These are phyloP conservation scores for Apiospora koreana DNA, from an alignment of 2,329 filamentous ascomycete species.

Conservation along the genomic window DNA sequence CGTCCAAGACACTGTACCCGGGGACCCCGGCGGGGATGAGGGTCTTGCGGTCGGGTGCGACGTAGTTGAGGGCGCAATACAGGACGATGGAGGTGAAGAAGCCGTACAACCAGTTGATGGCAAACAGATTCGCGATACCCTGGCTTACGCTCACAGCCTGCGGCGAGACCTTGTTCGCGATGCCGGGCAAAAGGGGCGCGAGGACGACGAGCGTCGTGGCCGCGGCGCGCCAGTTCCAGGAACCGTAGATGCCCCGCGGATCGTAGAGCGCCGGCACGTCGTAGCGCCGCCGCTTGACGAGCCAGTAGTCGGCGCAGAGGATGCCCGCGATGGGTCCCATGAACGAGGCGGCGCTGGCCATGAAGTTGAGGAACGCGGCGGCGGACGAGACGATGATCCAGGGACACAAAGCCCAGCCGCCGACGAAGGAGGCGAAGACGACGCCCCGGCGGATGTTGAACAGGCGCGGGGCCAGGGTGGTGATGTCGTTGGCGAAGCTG, in stretches of 20 bases:
- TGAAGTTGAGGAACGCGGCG: slow-evolving; percentile 32
- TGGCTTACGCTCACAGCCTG: slow-evolving; percentile 23
- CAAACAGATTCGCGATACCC: slow-evolving; percentile 29
- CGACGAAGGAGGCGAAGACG: slow-evolving; percentile 31
- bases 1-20: slow-evolving; percentile 11
- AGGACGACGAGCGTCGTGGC: slow-evolving; percentile 25
- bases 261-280: slow-evolving; percentile 40
- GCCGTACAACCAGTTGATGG: slow-evolving; percentile 32
- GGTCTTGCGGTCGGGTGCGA: slow-evolving; percentile 24
- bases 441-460: slow-evolving; percentile 34
- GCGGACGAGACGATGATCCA: slow-evolving; percentile 37
- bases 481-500: slow-evolving; percentile 32
- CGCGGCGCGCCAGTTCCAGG: slow-evolving; percentile 36
- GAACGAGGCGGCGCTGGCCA: slow-evolving; percentile 36
- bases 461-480: slow-evolving; percentile 31
- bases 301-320: slow-evolving; percentile 25
- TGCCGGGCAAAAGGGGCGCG: slow-evolving; percentile 32
- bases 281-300: slow-evolving; percentile 33
- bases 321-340: slow-evolving; percentile 32
- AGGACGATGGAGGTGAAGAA: slow-evolving; percentile 25
- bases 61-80: slow-evolving; percentile 23
- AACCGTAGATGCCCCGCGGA: slow-evolving; percentile 36
- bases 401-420: slow-evolving; percentile 36
- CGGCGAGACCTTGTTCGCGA: slow-evolving; percentile 29
- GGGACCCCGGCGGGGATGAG: slow-evolving; percentile 22